phyloP scores from a whole-genome alignment of 2,329 filamentous ascomycete species.

The Tolypocladium pustulatum region DNA sequence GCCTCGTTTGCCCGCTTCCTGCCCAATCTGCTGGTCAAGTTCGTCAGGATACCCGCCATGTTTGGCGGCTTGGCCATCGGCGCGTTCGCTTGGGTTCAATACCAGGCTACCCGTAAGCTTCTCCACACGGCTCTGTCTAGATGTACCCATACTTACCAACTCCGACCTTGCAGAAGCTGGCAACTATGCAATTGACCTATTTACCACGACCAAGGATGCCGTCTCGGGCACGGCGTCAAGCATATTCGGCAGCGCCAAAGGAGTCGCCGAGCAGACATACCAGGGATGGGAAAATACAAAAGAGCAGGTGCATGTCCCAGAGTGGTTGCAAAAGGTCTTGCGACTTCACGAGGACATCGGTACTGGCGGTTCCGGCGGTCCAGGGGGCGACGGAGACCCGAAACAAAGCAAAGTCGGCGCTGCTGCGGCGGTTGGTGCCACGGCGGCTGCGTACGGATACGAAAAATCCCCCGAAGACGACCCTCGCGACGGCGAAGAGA shows the following conservation, averaged over 20 bases:
- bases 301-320: slow-evolving; percentile 56
- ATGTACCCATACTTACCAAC: slow-evolving; percentile 13
- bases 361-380: slow-evolving; percentile 36
- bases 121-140: neutral
- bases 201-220: slow-evolving; percentile 62
- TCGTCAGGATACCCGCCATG: slow-evolving; percentile 78
- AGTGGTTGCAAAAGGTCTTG: slow-evolving; percentile 72
- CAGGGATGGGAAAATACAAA: slow-evolving; percentile 77
- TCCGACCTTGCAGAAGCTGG: slow-evolving; percentile 30
- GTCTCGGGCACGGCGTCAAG: slow-evolving; percentile 58
- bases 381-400: slow-evolving; percentile 37
- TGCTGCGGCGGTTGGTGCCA: slow-evolving; percentile 57
- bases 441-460: slow-evolving; percentile 70
- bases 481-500: slow-evolving; percentile 48
- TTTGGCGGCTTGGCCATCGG: slow-evolving; percentile 84
- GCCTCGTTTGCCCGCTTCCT: slow-evolving; percentile 57
- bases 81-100: slow-evolving; percentile 85
- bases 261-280: slow-evolving; percentile 68
- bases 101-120: slow-evolving; percentile 76
- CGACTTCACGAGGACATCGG: slow-evolving; percentile 49
- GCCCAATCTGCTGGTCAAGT: slow-evolving; percentile 84
- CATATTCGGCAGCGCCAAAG: slow-evolving; percentile 61
- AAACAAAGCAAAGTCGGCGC: slow-evolving; percentile 50
- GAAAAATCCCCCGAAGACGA: slow-evolving; percentile 59
- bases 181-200: slow-evolving; percentile 49